phyloP scores from a whole-genome alignment of 148 eudicot species.

The Camellia granthamiana region DNA sequence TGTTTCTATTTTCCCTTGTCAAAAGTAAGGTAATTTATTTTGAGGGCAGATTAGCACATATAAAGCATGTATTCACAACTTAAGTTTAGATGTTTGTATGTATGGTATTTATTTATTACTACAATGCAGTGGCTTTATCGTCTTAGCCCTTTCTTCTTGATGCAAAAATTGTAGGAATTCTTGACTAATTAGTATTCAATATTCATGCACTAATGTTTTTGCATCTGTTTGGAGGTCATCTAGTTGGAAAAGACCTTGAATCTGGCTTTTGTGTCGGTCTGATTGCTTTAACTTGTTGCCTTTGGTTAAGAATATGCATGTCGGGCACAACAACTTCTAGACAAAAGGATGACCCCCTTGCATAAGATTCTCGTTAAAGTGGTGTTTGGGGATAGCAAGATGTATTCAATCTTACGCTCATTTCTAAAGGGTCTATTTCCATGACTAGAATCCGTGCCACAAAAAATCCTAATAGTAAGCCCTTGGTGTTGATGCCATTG shows the following conservation, averaged over 20 bases:
- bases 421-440: no score
- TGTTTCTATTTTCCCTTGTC: not conserved
- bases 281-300: not conserved
- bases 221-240: not conserved
- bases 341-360: not conserved
- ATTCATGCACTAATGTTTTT: not conserved
- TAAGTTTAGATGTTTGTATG: not conserved
- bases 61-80: not conserved
- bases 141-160: not conserved
- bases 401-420: no score
- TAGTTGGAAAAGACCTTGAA: constrained; percentile 1
- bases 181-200: not conserved
- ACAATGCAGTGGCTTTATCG: not conserved
- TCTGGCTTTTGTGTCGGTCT: not conserved
- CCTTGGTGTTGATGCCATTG: not conserved
- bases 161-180: not conserved
- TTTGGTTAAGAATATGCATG: not conserved
- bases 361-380: no score
- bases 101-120: no score
- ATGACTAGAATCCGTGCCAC: no score
- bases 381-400: no score
- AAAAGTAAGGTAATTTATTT: not conserved
- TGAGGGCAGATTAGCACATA: not conserved
- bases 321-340: not conserved
- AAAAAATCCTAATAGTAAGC: not conserved